Conservation (phyloP, 306 rosid genomes). For the Inga oerstediana region DNA sequence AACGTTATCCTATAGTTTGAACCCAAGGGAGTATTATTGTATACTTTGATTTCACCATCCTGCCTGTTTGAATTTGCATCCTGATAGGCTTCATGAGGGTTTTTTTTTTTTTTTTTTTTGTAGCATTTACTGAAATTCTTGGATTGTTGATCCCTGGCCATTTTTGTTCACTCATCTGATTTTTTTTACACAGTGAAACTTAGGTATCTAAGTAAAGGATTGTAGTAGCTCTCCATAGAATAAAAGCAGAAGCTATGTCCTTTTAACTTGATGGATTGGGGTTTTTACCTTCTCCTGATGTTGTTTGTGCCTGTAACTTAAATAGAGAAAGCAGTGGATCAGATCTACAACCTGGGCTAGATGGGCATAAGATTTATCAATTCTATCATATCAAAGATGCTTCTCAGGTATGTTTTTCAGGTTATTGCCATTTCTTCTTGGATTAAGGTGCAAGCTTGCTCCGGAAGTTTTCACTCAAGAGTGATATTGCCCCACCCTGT, state of each 20-base stretch:
- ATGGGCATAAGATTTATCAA: constrained; percentile 47
- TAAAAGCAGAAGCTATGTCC: not conserved
- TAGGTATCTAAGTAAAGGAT: not conserved
- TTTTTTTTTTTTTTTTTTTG: not conserved
- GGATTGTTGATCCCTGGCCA: not conserved
- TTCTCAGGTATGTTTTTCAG: constrained; percentile 64
- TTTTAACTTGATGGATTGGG: constrained; percentile 25
- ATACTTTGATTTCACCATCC: constrained; percentile 10
- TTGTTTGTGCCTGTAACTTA: constrained; percentile 19
- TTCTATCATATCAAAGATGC: constrained; percentile 74
- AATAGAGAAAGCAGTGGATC: constrained; percentile 58
- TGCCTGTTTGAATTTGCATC: not conserved
- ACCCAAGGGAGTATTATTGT: not conserved
- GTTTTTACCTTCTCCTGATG: constrained; percentile 28
- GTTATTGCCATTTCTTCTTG: constrained; percentile 19
- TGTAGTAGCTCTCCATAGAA: not conserved
- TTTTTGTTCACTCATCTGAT: not conserved
- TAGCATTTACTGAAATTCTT: not conserved
- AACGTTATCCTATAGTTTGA: too few relatives aligned
- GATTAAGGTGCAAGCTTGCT: too few relatives aligned
- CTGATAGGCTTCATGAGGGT: not conserved
- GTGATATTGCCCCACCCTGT: too few relatives aligned
- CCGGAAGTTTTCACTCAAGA: too few relatives aligned
- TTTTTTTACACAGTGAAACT: not conserved
- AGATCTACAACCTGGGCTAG: constrained; percentile 45